phyloP scores from a whole-genome alignment of 257 asterid genomes.

The Solanum habrochaites region DNA sequence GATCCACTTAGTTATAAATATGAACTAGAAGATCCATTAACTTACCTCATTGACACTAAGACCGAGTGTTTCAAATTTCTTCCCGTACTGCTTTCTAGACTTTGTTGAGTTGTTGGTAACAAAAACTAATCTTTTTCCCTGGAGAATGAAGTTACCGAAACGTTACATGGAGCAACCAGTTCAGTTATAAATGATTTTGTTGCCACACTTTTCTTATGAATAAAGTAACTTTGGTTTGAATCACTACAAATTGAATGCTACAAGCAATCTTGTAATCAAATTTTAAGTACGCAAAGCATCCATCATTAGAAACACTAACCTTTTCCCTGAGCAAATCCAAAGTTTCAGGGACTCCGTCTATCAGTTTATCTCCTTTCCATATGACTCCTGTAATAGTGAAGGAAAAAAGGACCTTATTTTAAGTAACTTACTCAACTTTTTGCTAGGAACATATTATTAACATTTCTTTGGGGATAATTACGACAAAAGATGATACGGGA shows the following conservation, averaged over 20 bases:
- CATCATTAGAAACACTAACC: constrained; percentile 29
- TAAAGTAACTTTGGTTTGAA: neutral
- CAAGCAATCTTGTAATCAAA: neutral
- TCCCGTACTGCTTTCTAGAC: constrained; percentile 93
- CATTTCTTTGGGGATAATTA: neutral
- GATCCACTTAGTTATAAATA: neutral
- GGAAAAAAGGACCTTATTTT: neutral
- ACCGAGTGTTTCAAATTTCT: constrained; percentile 91
- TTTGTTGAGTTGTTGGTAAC: constrained; percentile 98
- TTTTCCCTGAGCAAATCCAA: constrained; percentile 88
- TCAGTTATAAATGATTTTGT: neutral
- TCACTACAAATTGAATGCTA: neutral
- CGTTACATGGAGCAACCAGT: neutral
- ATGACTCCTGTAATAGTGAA: constrained; percentile 58
- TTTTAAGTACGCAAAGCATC: neutral
- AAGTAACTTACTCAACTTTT: neutral
- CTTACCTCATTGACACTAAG: constrained; percentile 77
- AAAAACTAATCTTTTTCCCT: constrained; percentile 96
- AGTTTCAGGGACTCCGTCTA: constrained; percentile 97
- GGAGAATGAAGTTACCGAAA: constrained; percentile 11
- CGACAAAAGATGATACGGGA: neutral
- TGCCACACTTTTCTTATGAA: neutral
- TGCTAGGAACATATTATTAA: neutral
- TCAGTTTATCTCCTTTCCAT: constrained; percentile 95
- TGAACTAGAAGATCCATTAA: neutral